Evolutionary conservation across 1,139 yeast genomes (phyloP), one percentile per base, ranked within the genome.

Genomic region (Magnusiomyces suaveolens): DNA sequence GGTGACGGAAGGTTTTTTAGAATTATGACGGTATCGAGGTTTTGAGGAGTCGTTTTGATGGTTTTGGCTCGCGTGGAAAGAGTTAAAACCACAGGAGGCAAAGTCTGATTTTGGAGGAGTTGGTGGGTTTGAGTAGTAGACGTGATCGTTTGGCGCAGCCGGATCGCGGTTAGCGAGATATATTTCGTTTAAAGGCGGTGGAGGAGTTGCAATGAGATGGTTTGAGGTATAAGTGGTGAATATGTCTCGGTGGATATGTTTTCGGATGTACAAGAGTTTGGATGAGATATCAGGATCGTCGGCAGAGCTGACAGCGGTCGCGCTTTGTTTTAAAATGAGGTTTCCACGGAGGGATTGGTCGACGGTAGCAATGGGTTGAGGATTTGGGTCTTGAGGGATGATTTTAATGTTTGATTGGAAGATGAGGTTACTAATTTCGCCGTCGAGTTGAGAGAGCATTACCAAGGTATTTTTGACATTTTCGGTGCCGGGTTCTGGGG

Each of bases 211-310:
- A 33, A 59, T 54, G 29, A 54, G 46, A 48, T 59, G 59, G 48
- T 60, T 57, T 2, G 60, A 54, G 6, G 60, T 56, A 44, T 61
- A 59, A 3, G 63, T 61, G 1, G 69, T 66, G 59, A 66, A 66
- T 26, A 66, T 63, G 43, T 66, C 69, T 18, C 69, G 57, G 53
- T 66, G 69, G 46, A 66, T 61, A 52, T 60, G 62, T 56, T 63
- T 63, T 18, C 67, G 58, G 14, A 63, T 52, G 47, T 56, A 48
- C 3, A 52, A 32, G 14, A 51, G 49, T 46, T 49, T 48, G 38
- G 43, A 32, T 1, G 48, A 43, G 18, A 52, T 39, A 10, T 49
- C 46, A 8, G 43, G 46, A 18, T 46, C 48, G 6, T 39, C 46
- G 2, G 46, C 29, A 1, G 46, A 39, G 8, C 23, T 12, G 18